Percentiles rank a stretch among this genome's conserved stretches.
phyloP scores from a whole-genome alignment of 129 eudicot genomes.

The Calendula officinalis region DNA sequence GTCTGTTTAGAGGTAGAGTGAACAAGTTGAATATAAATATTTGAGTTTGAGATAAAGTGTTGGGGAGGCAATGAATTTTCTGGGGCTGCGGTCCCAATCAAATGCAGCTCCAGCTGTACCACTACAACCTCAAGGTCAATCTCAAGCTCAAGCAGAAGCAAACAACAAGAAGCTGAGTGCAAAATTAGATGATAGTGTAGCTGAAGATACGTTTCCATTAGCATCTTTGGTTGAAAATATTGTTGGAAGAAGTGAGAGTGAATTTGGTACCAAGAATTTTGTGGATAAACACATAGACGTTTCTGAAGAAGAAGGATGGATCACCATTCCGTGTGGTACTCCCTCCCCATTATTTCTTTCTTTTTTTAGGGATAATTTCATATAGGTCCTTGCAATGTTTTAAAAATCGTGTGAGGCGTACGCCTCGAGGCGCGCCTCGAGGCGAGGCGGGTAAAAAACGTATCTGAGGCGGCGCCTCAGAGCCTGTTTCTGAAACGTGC shows the following conservation, averaged over 20 bases:
- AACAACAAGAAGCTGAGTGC: constrained; percentile 33
- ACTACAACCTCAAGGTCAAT: constrained; percentile 18
- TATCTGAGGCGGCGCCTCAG: no score
- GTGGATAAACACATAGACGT: constrained; percentile 69
- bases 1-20: no score
- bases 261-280: constrained; percentile 35
- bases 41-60: constrained; percentile 37
- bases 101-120: constrained; percentile 46
- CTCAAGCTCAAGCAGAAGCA: constrained; percentile 34
- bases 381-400: background rate
- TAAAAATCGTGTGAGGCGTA: no score
- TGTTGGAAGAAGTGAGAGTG: constrained; percentile 34
- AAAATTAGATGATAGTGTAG: constrained; percentile 69
- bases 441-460: no score
- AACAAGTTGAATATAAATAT: no score
- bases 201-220: constrained; percentile 49
- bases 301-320: constrained; percentile 73
- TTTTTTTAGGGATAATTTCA: background rate
- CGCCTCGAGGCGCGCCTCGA: no score
- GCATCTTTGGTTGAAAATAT: constrained; percentile 29
- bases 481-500: no score
- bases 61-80: constrained; percentile 68
- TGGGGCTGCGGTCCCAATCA: constrained; percentile 74
- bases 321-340: constrained; percentile 76
- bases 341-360: constrained; percentile 21